A percentile compares a stretch with the other conserved stretches of the same genome.
These are phyloP conservation scores for Steccherinum ochraceum DNA, from an alignment of 768 basidiomycete genomes.

Conservation along the genomic window DNA sequence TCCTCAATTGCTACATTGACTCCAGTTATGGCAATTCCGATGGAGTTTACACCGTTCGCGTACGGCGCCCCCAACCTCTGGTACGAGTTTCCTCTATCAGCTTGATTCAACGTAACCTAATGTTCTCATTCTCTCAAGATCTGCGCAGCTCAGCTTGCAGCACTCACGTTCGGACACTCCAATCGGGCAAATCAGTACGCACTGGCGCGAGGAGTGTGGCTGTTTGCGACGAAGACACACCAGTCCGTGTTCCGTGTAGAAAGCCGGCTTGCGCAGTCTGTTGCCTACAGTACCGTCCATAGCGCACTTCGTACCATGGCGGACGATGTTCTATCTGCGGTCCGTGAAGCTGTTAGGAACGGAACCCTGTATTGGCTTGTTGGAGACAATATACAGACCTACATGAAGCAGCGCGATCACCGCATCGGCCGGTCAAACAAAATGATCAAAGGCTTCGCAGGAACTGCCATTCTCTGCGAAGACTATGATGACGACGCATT, in stretches of 20 bases:
- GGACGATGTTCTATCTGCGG: neutral
- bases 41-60: too few relatives aligned
- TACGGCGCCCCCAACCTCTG: too few relatives aligned
- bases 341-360: neutral
- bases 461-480: conserved; percentile 7
- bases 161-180: conserved; percentile 4
- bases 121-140: conserved; percentile 2
- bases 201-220: conserved; percentile 4
- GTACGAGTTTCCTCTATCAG: too few relatives aligned
- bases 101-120: too few relatives aligned
- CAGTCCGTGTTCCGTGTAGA: conserved; percentile 12
- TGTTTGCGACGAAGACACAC: conserved; percentile 11
- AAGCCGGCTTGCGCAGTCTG: conserved; percentile 7
- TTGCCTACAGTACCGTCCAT: conserved; percentile 6
- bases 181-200: conserved; percentile 3
- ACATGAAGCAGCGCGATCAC: conserved; percentile 3
- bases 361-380: conserved; percentile 6
- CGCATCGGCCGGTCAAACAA: conserved; percentile 8
- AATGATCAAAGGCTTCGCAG: conserved; percentile 16
- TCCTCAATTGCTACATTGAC: too few relatives aligned
- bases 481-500: conserved; percentile 5
- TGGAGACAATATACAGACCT: conserved; percentile 13
- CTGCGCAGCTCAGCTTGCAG: neutral
- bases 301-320: conserved; percentile 7
- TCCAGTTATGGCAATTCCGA: too few relatives aligned